phyloP scores from a whole-genome alignment of 192 early-diverging fungal genomes.

The Entomortierella beljakovae region DNA sequence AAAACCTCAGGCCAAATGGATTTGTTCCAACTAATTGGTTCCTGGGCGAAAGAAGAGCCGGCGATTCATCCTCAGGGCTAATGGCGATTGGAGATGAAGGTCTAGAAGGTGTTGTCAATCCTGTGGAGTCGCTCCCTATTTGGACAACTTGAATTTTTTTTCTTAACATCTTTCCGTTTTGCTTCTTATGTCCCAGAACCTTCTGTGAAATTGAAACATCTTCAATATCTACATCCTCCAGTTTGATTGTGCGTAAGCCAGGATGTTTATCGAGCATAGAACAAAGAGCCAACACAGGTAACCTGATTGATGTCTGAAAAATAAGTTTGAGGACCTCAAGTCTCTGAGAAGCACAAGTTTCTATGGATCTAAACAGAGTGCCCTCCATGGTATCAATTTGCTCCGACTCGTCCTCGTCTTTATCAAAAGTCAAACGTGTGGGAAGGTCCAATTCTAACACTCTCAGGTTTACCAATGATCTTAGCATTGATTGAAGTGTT shows the following conservation, averaged over 20 bases:
- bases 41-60: neutral
- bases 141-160: neutral
- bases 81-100: neutral
- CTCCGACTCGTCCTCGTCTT: neutral
- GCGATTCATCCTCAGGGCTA: neutral
- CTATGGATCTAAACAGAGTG: constrained; percentile 14
- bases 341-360: neutral
- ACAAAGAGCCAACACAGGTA: constrained; percentile 7
- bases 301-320: constrained; percentile 21
- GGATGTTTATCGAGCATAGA: constrained; percentile 3
- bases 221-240: constrained; percentile 29
- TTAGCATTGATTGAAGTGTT: constrained; percentile 3
- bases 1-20: constrained; percentile 2
- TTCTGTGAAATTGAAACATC: too few relatives aligned
- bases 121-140: neutral
- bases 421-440: too few relatives aligned
- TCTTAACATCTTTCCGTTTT: too few relatives aligned
- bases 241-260: constrained; percentile 10
- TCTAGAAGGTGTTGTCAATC: neutral
- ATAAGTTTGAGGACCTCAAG: constrained; percentile 17
- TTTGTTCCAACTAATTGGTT: neutral
- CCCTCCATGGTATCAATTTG: neutral
- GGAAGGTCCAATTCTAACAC: constrained; percentile 17
- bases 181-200: too few relatives aligned
- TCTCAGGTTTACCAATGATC: neutral